These are phyloP conservation scores for Ceratocystis albifundus DNA, from an alignment of 2,329 filamentous ascomycete genomes.

Conservation along the genomic window DNA sequence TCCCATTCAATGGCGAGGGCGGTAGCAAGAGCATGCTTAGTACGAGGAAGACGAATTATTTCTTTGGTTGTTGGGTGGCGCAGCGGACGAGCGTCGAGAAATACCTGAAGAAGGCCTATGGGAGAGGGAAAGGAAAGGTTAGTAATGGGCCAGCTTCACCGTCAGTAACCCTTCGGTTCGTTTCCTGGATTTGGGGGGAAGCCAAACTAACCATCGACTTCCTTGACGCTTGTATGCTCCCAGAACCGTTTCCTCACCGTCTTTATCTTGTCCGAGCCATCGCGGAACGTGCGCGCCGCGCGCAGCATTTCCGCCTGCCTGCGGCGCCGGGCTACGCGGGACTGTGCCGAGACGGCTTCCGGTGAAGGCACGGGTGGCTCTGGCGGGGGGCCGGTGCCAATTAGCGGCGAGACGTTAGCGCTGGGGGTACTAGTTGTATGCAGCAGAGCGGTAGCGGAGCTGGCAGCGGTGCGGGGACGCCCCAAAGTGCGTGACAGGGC, in stretches of 20 bases:
- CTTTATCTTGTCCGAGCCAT: slow-evolving; percentile 29
- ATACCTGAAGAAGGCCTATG: slow-evolving; percentile 44
- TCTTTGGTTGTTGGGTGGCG: slow-evolving; percentile 63
- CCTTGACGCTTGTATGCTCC: slow-evolving; percentile 65
- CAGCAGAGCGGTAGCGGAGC: slow-evolving; percentile 5
- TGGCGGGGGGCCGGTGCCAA: slow-evolving; percentile 49
- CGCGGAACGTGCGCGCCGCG: slow-evolving; percentile 39
- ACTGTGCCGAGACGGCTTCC: slow-evolving; percentile 28
- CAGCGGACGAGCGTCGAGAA: slow-evolving; percentile 68
- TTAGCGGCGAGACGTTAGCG: slow-evolving; percentile 42
- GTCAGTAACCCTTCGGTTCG: too few relatives aligned
- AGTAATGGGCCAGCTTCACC: not conserved
- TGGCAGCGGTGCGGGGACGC: not conserved
- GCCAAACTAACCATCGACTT: slow-evolving; percentile 46
- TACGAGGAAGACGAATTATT: slow-evolving; percentile 57
- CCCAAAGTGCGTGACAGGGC: not conserved
- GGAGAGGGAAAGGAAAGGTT: not conserved
- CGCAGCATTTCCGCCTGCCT: slow-evolving; percentile 46
- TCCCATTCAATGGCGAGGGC: slow-evolving; percentile 94
- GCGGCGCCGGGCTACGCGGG: slow-evolving; percentile 40
- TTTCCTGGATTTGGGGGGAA: too few relatives aligned
- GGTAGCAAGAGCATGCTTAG: slow-evolving; percentile 70
- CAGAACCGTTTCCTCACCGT: slow-evolving; percentile 66
- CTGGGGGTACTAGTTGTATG: slow-evolving; percentile 30
- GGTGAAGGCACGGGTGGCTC: slow-evolving; percentile 39